Conservation (phyloP, 2,329 filamentous ascomycete genomes). For the Alternaria brassicicola region DNA sequence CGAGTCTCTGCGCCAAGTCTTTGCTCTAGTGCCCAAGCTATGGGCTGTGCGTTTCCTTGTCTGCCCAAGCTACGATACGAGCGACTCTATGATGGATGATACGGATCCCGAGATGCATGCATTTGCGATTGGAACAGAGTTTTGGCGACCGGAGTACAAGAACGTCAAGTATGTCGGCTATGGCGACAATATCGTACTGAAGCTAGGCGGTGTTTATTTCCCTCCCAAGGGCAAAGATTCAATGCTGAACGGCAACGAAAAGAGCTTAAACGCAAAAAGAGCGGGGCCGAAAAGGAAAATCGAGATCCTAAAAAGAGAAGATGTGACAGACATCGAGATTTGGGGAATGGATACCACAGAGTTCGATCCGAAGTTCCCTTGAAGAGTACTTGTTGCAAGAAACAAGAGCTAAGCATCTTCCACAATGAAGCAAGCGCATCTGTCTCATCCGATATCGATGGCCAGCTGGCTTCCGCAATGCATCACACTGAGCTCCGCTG, state of each 20-base stretch:
- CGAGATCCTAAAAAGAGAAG: conserved; percentile 39
- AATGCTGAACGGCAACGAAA: conserved; percentile 21
- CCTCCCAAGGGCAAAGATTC: conserved; percentile 22
- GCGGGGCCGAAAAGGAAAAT: conserved; percentile 42
- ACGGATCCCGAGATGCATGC: conserved; percentile 41
- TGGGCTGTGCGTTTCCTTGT: conserved; percentile 51
- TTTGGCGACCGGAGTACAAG: conserved; percentile 43
- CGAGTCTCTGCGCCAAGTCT: conserved; percentile 42
- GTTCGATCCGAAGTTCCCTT: conserved; percentile 40
- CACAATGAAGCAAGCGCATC: background rate
- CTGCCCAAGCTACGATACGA: conserved; percentile 31
- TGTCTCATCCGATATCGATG: background rate
- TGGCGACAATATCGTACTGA: conserved; percentile 46
- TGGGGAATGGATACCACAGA: conserved; percentile 52
- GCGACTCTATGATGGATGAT: conserved; percentile 31
- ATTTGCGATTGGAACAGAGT: conserved; percentile 41
- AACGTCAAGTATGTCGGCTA: conserved; percentile 50
- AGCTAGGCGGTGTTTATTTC: conserved; percentile 42
- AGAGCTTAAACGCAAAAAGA: conserved; percentile 33
- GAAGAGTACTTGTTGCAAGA: background rate
- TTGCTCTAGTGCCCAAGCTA: conserved; percentile 49
- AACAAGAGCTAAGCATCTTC: background rate
- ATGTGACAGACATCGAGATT: conserved; percentile 52
- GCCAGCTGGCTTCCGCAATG: background rate
- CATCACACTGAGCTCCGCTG: background rate